A percentile compares a stretch with the other conserved stretches of the same genome.
phyloP scores from a whole-genome alignment of 1,284 basidiomycete genomes.

The Takashimella koratensis region DNA sequence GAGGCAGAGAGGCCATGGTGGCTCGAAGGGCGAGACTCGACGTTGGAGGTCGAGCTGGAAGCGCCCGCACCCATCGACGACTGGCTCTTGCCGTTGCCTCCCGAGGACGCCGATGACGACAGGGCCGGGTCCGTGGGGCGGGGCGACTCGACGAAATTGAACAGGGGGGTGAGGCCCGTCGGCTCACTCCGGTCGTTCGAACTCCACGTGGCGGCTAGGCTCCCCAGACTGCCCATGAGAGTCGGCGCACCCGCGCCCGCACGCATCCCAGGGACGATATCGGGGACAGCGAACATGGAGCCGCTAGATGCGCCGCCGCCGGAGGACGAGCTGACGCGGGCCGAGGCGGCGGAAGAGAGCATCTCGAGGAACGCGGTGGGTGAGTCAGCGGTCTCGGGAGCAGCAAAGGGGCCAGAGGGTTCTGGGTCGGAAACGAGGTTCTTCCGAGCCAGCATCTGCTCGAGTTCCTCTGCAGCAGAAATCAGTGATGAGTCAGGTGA shows the following conservation, averaged over 20 bases:
- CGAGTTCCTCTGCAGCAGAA: constrained; percentile 15
- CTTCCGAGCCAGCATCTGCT: constrained; percentile 11
- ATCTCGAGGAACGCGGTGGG: constrained; percentile 44
- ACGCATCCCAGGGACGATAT: neutral
- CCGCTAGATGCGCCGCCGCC: neutral
- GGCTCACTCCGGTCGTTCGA: constrained; percentile 14
- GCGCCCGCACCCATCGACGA: neutral
- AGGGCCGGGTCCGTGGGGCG: neutral
- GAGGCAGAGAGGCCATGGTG: neutral
- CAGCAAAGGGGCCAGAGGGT: neutral
- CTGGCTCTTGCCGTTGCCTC: neutral
- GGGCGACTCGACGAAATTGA: constrained; percentile 5
- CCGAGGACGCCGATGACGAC: neutral
- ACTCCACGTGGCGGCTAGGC: constrained; percentile 2
- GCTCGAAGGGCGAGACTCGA: neutral
- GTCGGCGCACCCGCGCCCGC: neutral
- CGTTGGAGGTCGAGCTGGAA: neutral
- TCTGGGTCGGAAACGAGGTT: neutral
- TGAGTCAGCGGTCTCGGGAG: constrained; percentile 11
- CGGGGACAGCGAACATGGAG: neutral
- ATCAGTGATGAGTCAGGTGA: neutral
- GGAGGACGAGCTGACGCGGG: constrained; percentile 3
- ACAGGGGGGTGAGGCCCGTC: constrained; percentile 24
- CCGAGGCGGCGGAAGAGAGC: constrained; percentile 35
- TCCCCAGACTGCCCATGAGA: neutral